Evolutionary conservation across 2,329 filamentous ascomycete genomes (phyloP).

Genomic region (Aspergillus sp.): DNA sequence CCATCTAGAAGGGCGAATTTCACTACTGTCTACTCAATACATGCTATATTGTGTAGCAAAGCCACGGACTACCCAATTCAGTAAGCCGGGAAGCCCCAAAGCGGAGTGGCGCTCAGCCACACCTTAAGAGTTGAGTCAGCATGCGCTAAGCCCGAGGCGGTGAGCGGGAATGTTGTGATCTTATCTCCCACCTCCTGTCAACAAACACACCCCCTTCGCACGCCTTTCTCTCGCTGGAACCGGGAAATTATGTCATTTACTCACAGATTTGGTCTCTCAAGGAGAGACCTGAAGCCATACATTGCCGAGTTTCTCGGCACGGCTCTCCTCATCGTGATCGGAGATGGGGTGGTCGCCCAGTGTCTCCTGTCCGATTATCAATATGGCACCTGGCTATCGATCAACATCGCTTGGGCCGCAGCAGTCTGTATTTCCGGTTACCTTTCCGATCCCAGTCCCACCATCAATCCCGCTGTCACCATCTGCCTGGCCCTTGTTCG

Average conservation of each 20-base stretch:
- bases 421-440: constrained; percentile 31
- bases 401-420: constrained; percentile 33
- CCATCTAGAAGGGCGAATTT: too few species aligned
- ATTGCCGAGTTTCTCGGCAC: constrained; percentile 33
- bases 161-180: not conserved
- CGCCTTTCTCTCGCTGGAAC: not conserved
- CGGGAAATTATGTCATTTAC: constrained; percentile 9
- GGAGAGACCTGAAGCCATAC: constrained; percentile 24
- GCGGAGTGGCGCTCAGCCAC: not conserved
- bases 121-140: not conserved
- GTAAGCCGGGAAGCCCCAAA: not conserved
- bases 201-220: not conserved
- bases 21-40: too few species aligned
- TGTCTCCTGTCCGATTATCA: constrained; percentile 32
- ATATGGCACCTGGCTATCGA: constrained; percentile 35
- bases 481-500: constrained; percentile 29
- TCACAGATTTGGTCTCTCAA: constrained; percentile 10
- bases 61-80: not conserved
- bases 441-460: constrained; percentile 26
- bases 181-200: not conserved
- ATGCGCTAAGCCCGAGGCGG: not conserved
- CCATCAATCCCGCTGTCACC: constrained; percentile 29
- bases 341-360: constrained; percentile 34
- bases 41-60: too few species aligned
- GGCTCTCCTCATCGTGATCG: constrained; percentile 32